phyloP scores from a whole-genome alignment of 352 stramenopile genomes.

The Phytophthora hibernalis region DNA sequence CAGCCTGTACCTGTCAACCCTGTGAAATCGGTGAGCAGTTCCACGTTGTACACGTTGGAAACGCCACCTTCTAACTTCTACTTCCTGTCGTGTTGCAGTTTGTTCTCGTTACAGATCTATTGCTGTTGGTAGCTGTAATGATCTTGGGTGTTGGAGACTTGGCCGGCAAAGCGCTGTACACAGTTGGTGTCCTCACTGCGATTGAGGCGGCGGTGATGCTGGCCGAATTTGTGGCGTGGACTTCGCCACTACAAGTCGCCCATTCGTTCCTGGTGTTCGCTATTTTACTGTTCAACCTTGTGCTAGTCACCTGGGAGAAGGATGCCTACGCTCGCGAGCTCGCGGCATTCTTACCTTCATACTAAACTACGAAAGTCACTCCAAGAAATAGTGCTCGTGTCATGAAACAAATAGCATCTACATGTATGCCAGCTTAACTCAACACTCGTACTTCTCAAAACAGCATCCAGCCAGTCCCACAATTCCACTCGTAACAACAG shows the following conservation, averaged over 20 bases:
- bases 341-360: slow-evolving; percentile 44
- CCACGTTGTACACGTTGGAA: not conserved
- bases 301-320: slow-evolving; percentile 36
- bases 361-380: slow-evolving; percentile 15
- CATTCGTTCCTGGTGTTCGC: slow-evolving; percentile 48
- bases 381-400: not conserved
- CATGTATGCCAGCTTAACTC: slow-evolving; percentile 4
- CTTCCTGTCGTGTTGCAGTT: slow-evolving; percentile 38
- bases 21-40: slow-evolving; percentile 38
- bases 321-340: slow-evolving; percentile 40
- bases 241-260: slow-evolving; percentile 38
- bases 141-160: slow-evolving; percentile 48
- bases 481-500: slow-evolving; percentile 48
- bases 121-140: slow-evolving; percentile 53
- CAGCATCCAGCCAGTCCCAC: slow-evolving; percentile 59
- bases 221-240: slow-evolving; percentile 44
- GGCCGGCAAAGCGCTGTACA: slow-evolving; percentile 44
- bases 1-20: slow-evolving; percentile 11
- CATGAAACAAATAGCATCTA: not conserved
- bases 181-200: slow-evolving; percentile 41
- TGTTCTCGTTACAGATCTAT: slow-evolving; percentile 50
- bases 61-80: not conserved
- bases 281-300: slow-evolving; percentile 37
- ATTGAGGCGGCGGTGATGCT: slow-evolving; percentile 53
- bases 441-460: slow-evolving; percentile 50